These are phyloP conservation scores for Groenewaldozyma sp. DNA, from an alignment of 1,139 yeast genomes.

Conservation along the genomic window DNA sequence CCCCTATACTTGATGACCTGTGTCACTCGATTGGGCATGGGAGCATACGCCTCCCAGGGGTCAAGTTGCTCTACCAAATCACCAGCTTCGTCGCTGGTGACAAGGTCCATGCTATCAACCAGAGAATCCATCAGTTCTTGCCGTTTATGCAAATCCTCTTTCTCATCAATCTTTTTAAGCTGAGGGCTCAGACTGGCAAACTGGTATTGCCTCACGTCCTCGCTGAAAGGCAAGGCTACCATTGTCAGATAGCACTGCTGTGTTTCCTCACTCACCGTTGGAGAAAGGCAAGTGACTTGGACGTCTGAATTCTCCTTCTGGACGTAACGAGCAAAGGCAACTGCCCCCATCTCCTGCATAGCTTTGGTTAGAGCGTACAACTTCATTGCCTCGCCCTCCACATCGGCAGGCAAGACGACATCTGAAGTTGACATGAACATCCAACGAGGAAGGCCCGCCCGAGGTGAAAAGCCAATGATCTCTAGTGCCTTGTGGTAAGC, in stretches of 20 bases:
- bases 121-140: slow-evolving; percentile 32
- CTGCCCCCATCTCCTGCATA: slow-evolving; percentile 39
- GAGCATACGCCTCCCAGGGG: slow-evolving; percentile 23
- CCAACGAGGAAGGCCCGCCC: slow-evolving; percentile 44
- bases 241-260: slow-evolving; percentile 29
- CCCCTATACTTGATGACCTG: slow-evolving; percentile 27
- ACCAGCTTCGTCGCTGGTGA: slow-evolving; percentile 15
- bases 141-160: slow-evolving; percentile 32
- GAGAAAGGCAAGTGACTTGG: slow-evolving; percentile 47
- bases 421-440: slow-evolving; percentile 51
- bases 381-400: slow-evolving; percentile 39
- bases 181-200: slow-evolving; percentile 42
- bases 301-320: slow-evolving; percentile 39
- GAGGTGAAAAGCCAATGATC: slow-evolving; percentile 51
- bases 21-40: slow-evolving; percentile 24
- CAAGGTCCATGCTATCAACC: slow-evolving; percentile 35
- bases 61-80: slow-evolving; percentile 14
- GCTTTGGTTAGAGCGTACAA: slow-evolving; percentile 50
- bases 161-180: slow-evolving; percentile 13
- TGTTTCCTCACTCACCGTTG: slow-evolving; percentile 30
- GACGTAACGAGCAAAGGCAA: slow-evolving; percentile 57
- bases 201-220: slow-evolving; percentile 59
- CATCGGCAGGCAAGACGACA: slow-evolving; percentile 42
- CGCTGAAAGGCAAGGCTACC: slow-evolving; percentile 60
- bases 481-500: slow-evolving; percentile 33